Evolutionary conservation across 2,329 filamentous ascomycete genomes (phyloP), one percentile per base, ranked within the genome.

Genomic region (Dactylellina haptotyla): DNA sequence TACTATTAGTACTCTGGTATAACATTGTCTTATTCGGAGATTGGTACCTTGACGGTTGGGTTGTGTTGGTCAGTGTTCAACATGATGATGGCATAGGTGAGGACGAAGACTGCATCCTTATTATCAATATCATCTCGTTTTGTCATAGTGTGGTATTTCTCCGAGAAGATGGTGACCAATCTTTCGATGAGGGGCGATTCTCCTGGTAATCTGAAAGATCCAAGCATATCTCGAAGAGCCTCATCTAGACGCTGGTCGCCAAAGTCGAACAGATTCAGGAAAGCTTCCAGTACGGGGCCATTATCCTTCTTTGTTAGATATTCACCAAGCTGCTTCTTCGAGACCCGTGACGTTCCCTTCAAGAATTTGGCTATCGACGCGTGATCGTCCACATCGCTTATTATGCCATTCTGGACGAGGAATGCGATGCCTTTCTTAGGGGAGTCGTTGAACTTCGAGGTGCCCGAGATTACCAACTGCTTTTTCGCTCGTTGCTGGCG

Each of bases 21-120:
- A 39, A 3, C 12, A n/a, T 12, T 37, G 16, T n/a, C n/a, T n/a
- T n/a, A n/a, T n/a, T n/a, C n/a, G n/a, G n/a, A n/a, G 14, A 18
- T 12, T 28, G 10, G 28, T 71, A 76, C 76, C 77, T 88, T 93
- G 75, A 98, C 81, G 77, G 97, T 98, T 0, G 93, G 93, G 79
- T 96, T 99, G 81, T 98, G 95, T 78, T 96, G 90, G 79, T 99
- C 95, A 0, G 94, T 97, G 79, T 99, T 99, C 65, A 99, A 84
- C 87, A 99, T 93, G 80, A 99, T 97, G 78, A 97, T 96, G 37
- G 93, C 95, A 80, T 99, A 99, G 0, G 91, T 94, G 57, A 99
- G 84, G 51, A 99, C 88, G 78, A 91, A 99, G 20, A 95, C 89
- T 5, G 93, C 88, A 80, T 99, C 95, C 77, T 91, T 90, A 78